Base-by-base conservation (phyloP, 805 yeast species). In the Candida xyloterini region DNA sequence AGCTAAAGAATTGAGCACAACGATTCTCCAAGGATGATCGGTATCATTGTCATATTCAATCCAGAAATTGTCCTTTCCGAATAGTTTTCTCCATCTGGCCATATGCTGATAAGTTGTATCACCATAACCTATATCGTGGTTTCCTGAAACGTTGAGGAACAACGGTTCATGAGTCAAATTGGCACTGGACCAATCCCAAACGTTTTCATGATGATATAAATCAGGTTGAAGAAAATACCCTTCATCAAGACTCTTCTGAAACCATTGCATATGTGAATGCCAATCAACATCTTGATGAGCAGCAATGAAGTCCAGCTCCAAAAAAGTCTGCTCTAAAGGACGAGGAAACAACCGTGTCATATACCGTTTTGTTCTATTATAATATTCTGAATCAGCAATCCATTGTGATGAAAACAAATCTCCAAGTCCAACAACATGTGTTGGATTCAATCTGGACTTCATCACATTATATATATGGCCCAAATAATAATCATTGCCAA, bases 81-180 rank as follows among this genome's bases (percentile, higher is more conserved):
- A 93, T 21, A 84, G 65, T 27, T 67, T 66, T 39, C 71, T 72
- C 65, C 79, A 93, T 49, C 99, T 70, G 1, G 86, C 77, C 79
- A 88, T 78, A 54, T 95, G 95, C 54, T 87, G 96, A 67, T 81
- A 79, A 0, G 96, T 89, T 28, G 95, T 87, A 62, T 93, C 99
- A 0, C 98, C 98, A 59, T 93, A 91, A 0, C 99, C 99, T 33
- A 91, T 80, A 60, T 93, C 99, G 59, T 93, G 99, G 59, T 93
- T 93, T 2, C 99, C 99, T 1, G 95, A 81, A 33, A 93, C 67
- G 59, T 93, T 93, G 45, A 88, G 74, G 55, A 91, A 78, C 26
- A 85, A 63, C 9, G 87, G 90, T 43, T 76, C 78, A 25, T 73
- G 70, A 15, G 59, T 67, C 49, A 62, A 50, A 16, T 63, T 52